phyloP scores from a whole-genome alignment of 176 grass and related monocot species.

The Oryza australiensis region DNA sequence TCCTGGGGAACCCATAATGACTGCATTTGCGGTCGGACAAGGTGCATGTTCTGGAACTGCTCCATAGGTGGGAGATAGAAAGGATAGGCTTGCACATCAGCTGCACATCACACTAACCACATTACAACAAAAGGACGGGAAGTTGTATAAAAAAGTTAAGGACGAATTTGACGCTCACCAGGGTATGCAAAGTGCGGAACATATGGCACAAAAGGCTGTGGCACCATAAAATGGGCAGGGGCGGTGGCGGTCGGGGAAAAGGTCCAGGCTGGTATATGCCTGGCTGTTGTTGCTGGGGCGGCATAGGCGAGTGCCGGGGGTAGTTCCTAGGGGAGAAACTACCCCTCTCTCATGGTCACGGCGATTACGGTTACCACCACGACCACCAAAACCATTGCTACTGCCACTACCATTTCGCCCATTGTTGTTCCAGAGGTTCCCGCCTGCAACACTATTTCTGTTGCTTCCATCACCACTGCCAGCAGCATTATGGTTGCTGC shows the following conservation, averaged over 20 bases:
- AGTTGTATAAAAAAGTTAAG: background rate
- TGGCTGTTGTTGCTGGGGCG: conserved; percentile 30
- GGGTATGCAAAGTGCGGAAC: conserved; percentile 36
- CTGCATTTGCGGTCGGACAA: conserved; percentile 42
- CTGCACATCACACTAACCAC: conserved; percentile 32
- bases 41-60: conserved; percentile 54
- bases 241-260: conserved; percentile 30
- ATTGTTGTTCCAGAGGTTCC: conserved; percentile 39
- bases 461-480: conserved; percentile 28
- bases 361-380: conserved; percentile 46
- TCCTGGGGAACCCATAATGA: conserved; percentile 31
- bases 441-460: conserved; percentile 15
- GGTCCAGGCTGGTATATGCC: conserved; percentile 35
- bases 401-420: conserved; percentile 14
- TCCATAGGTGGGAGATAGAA: conserved; percentile 52
- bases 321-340: conserved; percentile 50
- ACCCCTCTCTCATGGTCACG: conserved; percentile 53
- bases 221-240: conserved; percentile 41
- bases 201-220: conserved; percentile 37
- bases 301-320: background rate
- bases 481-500: conserved; percentile 4
- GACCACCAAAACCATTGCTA: conserved; percentile 40
- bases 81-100: conserved; percentile 36
- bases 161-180: conserved; percentile 39
- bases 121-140: conserved; percentile 24